Base-by-base conservation (phyloP, 2,329 filamentous ascomycete species). In the Aspergillus flavus region DNA sequence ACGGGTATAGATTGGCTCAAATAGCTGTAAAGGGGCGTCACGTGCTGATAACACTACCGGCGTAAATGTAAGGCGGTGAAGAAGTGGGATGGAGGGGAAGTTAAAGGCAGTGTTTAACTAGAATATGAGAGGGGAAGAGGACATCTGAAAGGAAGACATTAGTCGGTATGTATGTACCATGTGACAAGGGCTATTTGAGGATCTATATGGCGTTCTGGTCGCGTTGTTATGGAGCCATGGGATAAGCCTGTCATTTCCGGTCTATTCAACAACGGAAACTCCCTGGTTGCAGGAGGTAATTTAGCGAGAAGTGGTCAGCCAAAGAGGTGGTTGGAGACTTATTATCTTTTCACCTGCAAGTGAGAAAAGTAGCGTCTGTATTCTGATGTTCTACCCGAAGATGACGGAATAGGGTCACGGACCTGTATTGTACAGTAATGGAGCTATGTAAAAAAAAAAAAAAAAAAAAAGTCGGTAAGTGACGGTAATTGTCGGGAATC, bases 11-110 rank as follows among this genome's bases (percentile, higher is more conserved):
- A 69, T 68, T 36, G 58, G 57, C 36, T 23, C 45, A 30, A 41
- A 34, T 21, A 46, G 34, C 45, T 52, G 58, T 55, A 62, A 68
- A 63, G 61, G 58, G 48, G 53, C 43, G 53, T 72, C 71, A 71
- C 68, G 72, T 73, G 71, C 7, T 67, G 66, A 69, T 69, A 70
- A 63, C 64, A 60, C 66, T 72, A 71, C 59, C 59, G 5, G 61
- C 28, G 12, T 21, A 64, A 63, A 19, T 4, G 53, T 43, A n/a
- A 66, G 67, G 65, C 65, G 65, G 68, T 69, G 61, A 68, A 60
- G 28, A 46, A 50, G 58, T 64, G 64, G 61, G 57, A 63, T 64
- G 66, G 64, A 63, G 61, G 60, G 58, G 62, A 39, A 58, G 50
- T 32, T 11, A 50, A 50, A 46, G 48, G 9, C 4, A 28, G 19